Evolutionary conservation across 2,329 filamentous ascomycete genomes (phyloP).

Genomic region (Pseudocercospora fuligena): DNA sequence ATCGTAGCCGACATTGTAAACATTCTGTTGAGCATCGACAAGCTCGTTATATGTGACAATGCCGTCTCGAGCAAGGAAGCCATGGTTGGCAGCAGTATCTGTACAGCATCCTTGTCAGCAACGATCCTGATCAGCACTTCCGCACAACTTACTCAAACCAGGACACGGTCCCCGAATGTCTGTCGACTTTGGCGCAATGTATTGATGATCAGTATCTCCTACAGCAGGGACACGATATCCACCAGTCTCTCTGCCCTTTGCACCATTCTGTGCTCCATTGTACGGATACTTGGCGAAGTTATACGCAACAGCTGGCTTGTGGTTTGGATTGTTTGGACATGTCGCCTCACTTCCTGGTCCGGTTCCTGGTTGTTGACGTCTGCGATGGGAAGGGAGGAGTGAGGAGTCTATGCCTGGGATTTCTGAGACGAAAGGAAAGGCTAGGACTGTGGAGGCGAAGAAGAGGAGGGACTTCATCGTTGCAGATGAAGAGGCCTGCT

Average conservation of each 20-base stretch:
- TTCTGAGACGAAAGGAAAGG: conserved; percentile 48
- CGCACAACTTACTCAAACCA: background rate
- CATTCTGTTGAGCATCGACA: conserved; percentile 53
- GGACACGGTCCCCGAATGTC: conserved; percentile 52
- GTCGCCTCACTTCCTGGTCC: conserved; percentile 36
- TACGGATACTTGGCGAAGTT: conserved; percentile 46
- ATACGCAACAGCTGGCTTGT: conserved; percentile 43
- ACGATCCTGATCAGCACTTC: background rate
- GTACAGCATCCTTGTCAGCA: conserved; percentile 21
- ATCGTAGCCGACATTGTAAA: conserved; percentile 53
- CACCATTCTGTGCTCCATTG: conserved; percentile 49
- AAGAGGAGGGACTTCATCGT: conserved; percentile 37
- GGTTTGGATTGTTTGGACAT: conserved; percentile 47
- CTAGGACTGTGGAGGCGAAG: conserved; percentile 35
- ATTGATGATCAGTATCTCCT: conserved; percentile 47
- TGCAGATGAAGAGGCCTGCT: too few relatives aligned
- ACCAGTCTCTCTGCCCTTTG: conserved; percentile 48
- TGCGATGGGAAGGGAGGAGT: conserved; percentile 34
- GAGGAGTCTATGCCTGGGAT: conserved; percentile 45
- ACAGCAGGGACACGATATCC: conserved; percentile 52
- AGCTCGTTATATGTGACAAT: conserved; percentile 50
- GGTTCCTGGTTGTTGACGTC: conserved; percentile 41
- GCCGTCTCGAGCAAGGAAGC: conserved; percentile 51
- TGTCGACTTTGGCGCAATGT: conserved; percentile 41
- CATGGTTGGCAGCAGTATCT: conserved; percentile 51